Evolutionary conservation across 495 filamentous ascomycete genomes (phyloP).

Genomic region (Terfezia claveryi): DNA sequence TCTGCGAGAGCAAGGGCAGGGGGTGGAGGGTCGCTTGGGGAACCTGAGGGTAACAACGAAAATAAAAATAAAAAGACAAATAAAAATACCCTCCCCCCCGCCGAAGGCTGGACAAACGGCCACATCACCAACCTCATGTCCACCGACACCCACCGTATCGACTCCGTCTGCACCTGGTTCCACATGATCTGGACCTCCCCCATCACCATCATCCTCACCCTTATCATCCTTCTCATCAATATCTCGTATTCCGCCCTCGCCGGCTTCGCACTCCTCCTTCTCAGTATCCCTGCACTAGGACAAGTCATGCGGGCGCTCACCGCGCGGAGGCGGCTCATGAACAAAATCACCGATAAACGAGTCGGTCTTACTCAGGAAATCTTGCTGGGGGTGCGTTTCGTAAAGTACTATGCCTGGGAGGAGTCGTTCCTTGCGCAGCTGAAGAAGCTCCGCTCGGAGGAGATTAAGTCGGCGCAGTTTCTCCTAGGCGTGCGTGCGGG

Average conservation of each 20-base stretch:
- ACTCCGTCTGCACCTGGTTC: slow-evolving; percentile 66
- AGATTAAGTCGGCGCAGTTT: slow-evolving; percentile 59
- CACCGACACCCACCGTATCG: slow-evolving; percentile 75
- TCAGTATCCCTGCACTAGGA: slow-evolving; percentile 54
- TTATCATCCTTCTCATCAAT: slow-evolving; percentile 62
- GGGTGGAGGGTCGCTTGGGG: slow-evolving; percentile 27
- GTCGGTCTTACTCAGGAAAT: slow-evolving; percentile 88
- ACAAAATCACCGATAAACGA: slow-evolving; percentile 77
- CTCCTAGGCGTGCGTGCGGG: slow-evolving; percentile 62
- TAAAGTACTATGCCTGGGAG: slow-evolving; percentile 95
- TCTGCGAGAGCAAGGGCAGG: slow-evolving; percentile 60
- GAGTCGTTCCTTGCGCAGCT: slow-evolving; percentile 60
- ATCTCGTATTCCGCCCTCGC: slow-evolving; percentile 70
- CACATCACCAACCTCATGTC: slow-evolving; percentile 81
- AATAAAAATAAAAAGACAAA: slow-evolving; percentile 20
- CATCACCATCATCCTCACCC: slow-evolving; percentile 49
- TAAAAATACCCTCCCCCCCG: slow-evolving; percentile 25
- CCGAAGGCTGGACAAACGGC: slow-evolving; percentile 74
- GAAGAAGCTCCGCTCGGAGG: slow-evolving; percentile 42
- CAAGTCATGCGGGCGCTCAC: slow-evolving; percentile 51
- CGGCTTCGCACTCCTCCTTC: slow-evolving; percentile 59
- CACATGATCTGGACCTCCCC: slow-evolving; percentile 80
- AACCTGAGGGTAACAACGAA: slow-evolving; percentile 17
- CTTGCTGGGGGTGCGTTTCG: slow-evolving; percentile 69
- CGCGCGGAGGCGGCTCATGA: slow-evolving; percentile 48